These are phyloP conservation scores for Pseudofabraea citricarpa DNA, from an alignment of 2,329 filamentous ascomycete genomes.

Conservation along the genomic window DNA sequence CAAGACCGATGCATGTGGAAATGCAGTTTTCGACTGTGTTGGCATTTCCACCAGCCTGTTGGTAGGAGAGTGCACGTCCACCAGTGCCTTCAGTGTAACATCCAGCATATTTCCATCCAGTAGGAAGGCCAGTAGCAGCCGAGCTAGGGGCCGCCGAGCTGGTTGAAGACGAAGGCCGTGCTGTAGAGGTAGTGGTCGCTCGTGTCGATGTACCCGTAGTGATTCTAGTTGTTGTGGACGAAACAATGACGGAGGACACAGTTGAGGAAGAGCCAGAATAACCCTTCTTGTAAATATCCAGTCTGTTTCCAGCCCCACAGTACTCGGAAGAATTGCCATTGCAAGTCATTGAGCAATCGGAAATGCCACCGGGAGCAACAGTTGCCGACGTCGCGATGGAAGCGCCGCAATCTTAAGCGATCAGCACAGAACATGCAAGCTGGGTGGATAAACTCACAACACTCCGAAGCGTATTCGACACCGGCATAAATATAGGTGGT, in stretches of 20 bases:
- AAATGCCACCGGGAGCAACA: conserved; percentile 6
- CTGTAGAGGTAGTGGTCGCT: neutral
- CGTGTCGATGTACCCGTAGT: conserved; percentile 2
- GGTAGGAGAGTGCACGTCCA: conserved; percentile 11
- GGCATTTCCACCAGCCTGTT: conserved; percentile 10
- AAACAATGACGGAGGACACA: neutral
- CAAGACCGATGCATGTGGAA: conserved; percentile 18
- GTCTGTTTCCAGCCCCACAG: conserved; percentile 18
- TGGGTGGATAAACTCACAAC: conserved; percentile 30
- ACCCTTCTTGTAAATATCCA: conserved; percentile 18
- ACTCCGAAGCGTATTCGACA: conserved; percentile 42
- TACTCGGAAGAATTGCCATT: conserved; percentile 20
- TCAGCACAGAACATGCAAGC: too few species aligned
- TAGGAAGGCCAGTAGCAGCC: conserved; percentile 5
- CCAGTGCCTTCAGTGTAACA: conserved; percentile 5
- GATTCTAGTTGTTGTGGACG: conserved; percentile 10
- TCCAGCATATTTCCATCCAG: conserved; percentile 9
- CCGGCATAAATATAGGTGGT: conserved; percentile 34
- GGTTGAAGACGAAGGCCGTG: too few species aligned
- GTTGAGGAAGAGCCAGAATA: conserved; percentile 3
- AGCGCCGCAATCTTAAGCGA: conserved; percentile 8
- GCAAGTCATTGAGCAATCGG: conserved; percentile 21
- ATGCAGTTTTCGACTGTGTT: conserved; percentile 27
- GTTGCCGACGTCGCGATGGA: conserved; percentile 4
- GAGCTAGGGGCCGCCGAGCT: conserved; percentile 3